These are phyloP conservation scores for Draba incana DNA, from an alignment of 345 rosid genomes.

Conservation along the genomic window DNA sequence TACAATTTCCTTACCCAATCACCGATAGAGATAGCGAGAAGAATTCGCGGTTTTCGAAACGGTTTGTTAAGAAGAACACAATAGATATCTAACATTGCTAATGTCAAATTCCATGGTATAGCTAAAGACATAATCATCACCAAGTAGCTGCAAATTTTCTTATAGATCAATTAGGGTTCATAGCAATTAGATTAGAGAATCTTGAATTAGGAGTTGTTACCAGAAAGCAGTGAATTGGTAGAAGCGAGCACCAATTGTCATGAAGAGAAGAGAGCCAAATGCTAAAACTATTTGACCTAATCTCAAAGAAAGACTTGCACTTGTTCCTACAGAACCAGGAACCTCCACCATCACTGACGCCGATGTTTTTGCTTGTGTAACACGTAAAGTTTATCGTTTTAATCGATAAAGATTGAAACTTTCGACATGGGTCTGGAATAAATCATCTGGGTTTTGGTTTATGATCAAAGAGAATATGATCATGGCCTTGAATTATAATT, in stretches of 20 bases:
- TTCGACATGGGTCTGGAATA: slow-evolving; percentile 9
- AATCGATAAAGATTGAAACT: slow-evolving; percentile 20
- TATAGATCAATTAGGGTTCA: slow-evolving; percentile 3
- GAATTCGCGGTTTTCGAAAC: slow-evolving; percentile 59
- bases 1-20: slow-evolving; percentile 63
- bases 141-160: slow-evolving; percentile 61
- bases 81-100: slow-evolving; percentile 83
- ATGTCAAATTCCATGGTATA: slow-evolving; percentile 85
- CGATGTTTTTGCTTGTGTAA: slow-evolving; percentile 26
- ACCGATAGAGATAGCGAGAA: slow-evolving; percentile 66
- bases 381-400: neutral
- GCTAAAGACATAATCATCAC: slow-evolving; percentile 85
- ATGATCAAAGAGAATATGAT: slow-evolving; percentile 6
- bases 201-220: slow-evolving; percentile 39
- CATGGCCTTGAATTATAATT: slow-evolving; percentile 3
- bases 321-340: slow-evolving; percentile 79
- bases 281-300: slow-evolving; percentile 79
- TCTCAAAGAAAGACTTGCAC: slow-evolving; percentile 76
- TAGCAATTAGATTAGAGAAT: neutral
- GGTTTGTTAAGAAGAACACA: slow-evolving; percentile 67
- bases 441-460: slow-evolving; percentile 11
- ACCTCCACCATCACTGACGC: slow-evolving; percentile 52
- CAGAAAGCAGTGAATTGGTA: slow-evolving; percentile 91
- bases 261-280: slow-evolving; percentile 78
- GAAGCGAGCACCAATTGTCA: slow-evolving; percentile 85